A percentile compares a stretch with the other conserved stretches of the same genome.
Evolutionary conservation across 2,329 filamentous ascomycete genomes (phyloP).

Genomic region (Epichloe sylvatica): DNA sequence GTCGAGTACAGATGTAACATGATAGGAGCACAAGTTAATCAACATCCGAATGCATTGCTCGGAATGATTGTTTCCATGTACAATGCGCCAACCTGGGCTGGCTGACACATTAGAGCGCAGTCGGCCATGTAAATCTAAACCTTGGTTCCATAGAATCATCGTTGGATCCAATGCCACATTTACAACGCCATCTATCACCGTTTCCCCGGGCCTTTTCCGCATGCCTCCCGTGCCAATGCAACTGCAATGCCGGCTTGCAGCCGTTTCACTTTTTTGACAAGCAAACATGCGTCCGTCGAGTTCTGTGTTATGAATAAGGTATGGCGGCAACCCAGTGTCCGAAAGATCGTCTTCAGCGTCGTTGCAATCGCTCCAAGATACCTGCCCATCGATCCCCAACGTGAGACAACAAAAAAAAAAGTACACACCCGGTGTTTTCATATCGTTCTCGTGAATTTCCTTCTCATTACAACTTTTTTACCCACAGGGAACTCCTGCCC

Average conservation of each 20-base stretch:
- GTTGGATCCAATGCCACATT: neutral
- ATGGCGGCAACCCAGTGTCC: too few species aligned
- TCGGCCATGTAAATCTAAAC: neutral
- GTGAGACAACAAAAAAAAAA: neutral
- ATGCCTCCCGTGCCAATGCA: neutral
- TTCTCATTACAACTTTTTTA: slow-evolving; percentile 5
- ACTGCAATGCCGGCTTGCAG: neutral
- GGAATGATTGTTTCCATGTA: neutral
- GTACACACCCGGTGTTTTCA: neutral
- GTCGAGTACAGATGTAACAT: neutral
- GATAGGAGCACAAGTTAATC: too few species aligned
- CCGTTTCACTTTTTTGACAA: neutral
- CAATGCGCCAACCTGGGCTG: neutral
- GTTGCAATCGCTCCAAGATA: too few species aligned
- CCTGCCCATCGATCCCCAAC: too few species aligned
- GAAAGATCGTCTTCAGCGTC: too few species aligned
- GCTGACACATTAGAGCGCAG: neutral
- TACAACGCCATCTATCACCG: neutral
- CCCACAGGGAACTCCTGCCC: neutral
- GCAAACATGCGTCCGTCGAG: neutral
- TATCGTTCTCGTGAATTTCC: slow-evolving; percentile 1
- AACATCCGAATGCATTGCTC: too few species aligned
- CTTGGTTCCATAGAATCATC: neutral
- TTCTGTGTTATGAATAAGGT: too few species aligned
- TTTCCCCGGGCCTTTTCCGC: neutral